Conservation (phyloP, 169 alveolate species). For the Plasmodium relictum region DNA sequence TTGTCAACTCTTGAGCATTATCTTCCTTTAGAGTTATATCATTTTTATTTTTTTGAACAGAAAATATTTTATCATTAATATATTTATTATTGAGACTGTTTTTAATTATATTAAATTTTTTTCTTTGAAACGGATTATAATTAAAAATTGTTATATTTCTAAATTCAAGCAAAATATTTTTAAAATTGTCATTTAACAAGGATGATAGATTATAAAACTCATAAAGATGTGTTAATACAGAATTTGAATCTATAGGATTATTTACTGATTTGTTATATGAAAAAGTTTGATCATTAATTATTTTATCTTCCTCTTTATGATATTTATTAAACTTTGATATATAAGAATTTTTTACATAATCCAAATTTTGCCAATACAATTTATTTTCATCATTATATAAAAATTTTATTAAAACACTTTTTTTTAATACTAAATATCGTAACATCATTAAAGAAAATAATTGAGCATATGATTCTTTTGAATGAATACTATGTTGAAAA, state of each 20-base stretch:
- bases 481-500: conserved; percentile 62
- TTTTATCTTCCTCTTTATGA: conserved; percentile 22
- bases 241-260: conserved; percentile 68
- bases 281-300: conserved; percentile 25
- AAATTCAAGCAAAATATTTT: conserved; percentile 43
- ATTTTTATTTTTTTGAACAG: neutral
- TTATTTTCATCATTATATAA: conserved; percentile 54
- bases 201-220: conserved; percentile 57
- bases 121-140: conserved; percentile 18
- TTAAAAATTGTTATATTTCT: conserved; percentile 59
- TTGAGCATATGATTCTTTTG: conserved; percentile 51
- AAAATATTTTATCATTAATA: neutral
- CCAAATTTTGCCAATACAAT: conserved; percentile 24
- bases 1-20: neutral
- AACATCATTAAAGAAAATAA: conserved; percentile 55
- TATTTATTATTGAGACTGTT: neutral
- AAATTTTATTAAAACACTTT: conserved; percentile 28
- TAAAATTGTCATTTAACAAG: conserved; percentile 43
- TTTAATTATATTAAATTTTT: neutral
- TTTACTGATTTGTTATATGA: conserved; percentile 41
- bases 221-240: conserved; percentile 58
- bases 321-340: conserved; percentile 41
- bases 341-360: conserved; percentile 34
- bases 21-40: neutral
- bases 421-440: conserved; percentile 45